A percentile compares a stretch with the other conserved stretches of the same genome.
Evolutionary conservation across 345 rosid species (phyloP).

Genomic region (Eucalyptus shirleyi): DNA sequence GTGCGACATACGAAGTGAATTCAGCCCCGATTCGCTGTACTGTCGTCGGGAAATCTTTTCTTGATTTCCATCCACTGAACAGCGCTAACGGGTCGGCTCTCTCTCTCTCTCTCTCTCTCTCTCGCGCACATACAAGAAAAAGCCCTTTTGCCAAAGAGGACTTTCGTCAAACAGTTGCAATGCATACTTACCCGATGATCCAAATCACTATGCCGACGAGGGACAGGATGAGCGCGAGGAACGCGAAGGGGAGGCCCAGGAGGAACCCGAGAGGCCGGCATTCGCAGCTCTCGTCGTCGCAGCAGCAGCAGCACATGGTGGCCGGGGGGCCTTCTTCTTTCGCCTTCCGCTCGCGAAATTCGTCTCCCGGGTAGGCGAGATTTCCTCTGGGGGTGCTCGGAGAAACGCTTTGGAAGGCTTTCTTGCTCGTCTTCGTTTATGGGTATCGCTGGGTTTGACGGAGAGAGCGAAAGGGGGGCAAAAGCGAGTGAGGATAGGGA

Average conservation of each 20-base stretch:
- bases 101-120: neutral
- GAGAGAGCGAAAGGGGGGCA: neutral
- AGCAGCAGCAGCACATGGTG: conserved; percentile 24
- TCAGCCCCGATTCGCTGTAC: neutral
- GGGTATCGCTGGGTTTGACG: neutral
- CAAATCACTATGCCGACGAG: conserved; percentile 37
- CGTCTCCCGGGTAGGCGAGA: neutral
- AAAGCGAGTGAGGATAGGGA: neutral
- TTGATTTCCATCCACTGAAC: neutral
- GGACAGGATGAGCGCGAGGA: conserved; percentile 41
- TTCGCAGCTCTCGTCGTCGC: conserved; percentile 25
- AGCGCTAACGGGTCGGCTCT: neutral
- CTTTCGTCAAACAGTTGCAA: neutral
- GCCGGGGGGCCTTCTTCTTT: neutral
- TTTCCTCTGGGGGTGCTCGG: neutral
- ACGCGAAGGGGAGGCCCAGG: conserved; percentile 56
- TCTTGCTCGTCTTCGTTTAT: neutral
- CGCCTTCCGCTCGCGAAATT: neutral
- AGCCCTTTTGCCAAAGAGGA: neutral
- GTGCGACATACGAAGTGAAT: neutral
- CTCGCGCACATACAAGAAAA: neutral
- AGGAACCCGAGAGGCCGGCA: conserved; percentile 68
- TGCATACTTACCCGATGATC: conserved; percentile 38
- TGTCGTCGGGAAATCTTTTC: neutral
- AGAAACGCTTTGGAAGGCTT: neutral